A percentile compares a stretch with the other conserved stretches of the same genome.
These are phyloP conservation scores for Dentipellis sp. DNA, from an alignment of 768 basidiomycete genomes.

Conservation along the genomic window DNA sequence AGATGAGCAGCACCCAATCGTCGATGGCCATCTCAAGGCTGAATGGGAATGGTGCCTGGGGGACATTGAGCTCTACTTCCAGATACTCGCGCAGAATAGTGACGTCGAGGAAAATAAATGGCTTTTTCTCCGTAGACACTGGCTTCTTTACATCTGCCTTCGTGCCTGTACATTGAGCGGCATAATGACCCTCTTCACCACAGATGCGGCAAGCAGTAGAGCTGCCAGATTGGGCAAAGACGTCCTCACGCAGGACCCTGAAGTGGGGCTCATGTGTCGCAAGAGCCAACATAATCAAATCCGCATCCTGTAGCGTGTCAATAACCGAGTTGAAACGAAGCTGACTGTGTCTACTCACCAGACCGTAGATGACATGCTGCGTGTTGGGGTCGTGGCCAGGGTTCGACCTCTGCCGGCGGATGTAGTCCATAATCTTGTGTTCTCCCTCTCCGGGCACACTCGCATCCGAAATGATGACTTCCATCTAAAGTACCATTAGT, in stretches of 20 bases:
- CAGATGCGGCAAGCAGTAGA: conserved; percentile 81
- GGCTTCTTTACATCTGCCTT: conserved; percentile 62
- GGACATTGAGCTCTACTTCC: conserved; percentile 86
- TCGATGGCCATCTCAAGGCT: conserved; percentile 95
- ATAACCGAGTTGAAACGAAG: conserved; percentile 1
- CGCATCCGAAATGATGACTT: conserved; percentile 96
- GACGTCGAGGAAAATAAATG: conserved; percentile 99
- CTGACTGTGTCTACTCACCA: conserved; percentile 41
- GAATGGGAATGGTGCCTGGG: conserved; percentile 75
- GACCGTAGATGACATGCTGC: conserved; percentile 92
- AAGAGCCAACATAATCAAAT: conserved; percentile 96
- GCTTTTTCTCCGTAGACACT: conserved; percentile 69
- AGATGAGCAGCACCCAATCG: conserved; percentile 99
- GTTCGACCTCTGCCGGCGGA: conserved; percentile 81
- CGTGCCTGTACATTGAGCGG: conserved; percentile 85
- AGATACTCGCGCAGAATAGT: conserved; percentile 94
- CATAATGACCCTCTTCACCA: conserved; percentile 91
- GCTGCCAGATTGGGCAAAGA: conserved; percentile 79
- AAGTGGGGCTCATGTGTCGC: conserved; percentile 99
- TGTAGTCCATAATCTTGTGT: conserved; percentile 99
- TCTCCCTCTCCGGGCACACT: conserved; percentile 98
- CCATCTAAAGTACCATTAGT: conserved; percentile 41
- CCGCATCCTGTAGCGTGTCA: conserved; percentile 64
- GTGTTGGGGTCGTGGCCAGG: conserved; percentile 93
- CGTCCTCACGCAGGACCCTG: conserved; percentile 94